phyloP scores from a whole-genome alignment of 2,329 filamentous ascomycete genomes.

The Pestalotiopsis sp. region DNA sequence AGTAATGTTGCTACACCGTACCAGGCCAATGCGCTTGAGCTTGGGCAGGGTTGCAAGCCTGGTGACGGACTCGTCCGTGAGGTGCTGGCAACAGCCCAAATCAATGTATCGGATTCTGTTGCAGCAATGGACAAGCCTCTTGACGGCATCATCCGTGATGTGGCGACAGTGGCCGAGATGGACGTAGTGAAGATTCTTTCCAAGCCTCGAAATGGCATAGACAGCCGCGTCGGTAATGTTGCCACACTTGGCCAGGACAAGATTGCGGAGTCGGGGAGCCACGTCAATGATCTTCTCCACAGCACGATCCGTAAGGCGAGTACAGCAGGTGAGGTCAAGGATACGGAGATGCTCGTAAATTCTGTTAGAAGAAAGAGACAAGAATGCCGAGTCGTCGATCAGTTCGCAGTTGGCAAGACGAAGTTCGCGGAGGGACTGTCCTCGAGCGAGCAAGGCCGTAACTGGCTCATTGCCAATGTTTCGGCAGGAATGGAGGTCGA shows the following conservation, averaged over 20 bases:
- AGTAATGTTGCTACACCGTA: slow-evolving; percentile 91
- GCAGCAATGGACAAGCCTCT: slow-evolving; percentile 80
- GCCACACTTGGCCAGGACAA: slow-evolving; percentile 92
- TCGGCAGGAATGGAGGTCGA: slow-evolving; percentile 87
- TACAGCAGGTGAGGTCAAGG: slow-evolving; percentile 88
- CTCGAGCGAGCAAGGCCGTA: slow-evolving; percentile 76
- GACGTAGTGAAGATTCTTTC: slow-evolving; percentile 96
- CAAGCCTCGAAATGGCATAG: slow-evolving; percentile 81
- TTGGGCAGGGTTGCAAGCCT: slow-evolving; percentile 87
- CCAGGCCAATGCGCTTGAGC: slow-evolving; percentile 88
- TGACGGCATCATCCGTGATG: slow-evolving; percentile 88
- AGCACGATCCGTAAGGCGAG: slow-evolving; percentile 80
- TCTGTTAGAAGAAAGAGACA: slow-evolving; percentile 69
- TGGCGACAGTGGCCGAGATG: slow-evolving; percentile 92
- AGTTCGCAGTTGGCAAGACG: slow-evolving; percentile 83
- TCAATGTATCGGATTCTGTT: slow-evolving; percentile 98
- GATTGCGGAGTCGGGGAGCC: slow-evolving; percentile 85
- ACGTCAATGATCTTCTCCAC: slow-evolving; percentile 86
- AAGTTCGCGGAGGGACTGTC: slow-evolving; percentile 85
- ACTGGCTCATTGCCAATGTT: slow-evolving; percentile 83
- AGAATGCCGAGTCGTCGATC: slow-evolving; percentile 86
- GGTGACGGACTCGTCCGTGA: slow-evolving; percentile 86
- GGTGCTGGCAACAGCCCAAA: slow-evolving; percentile 86
- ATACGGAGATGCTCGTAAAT: slow-evolving; percentile 89
- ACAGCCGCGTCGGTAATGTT: slow-evolving; percentile 91